Conservation (phyloP, 805 yeast species). For the Candida glaebosa region DNA sequence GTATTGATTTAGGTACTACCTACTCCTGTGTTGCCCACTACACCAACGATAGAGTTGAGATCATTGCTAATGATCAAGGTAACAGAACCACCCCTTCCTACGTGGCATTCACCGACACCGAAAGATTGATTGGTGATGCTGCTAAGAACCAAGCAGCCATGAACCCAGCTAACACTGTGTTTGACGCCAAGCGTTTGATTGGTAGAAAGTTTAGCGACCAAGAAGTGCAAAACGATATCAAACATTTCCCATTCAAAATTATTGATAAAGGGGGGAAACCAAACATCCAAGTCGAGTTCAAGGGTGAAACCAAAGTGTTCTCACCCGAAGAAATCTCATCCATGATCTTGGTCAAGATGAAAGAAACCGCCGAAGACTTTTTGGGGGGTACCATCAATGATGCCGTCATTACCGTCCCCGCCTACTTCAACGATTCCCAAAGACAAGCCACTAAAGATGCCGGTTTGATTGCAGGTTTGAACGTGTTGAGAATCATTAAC, state of each 20-base stretch:
- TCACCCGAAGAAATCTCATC: conserved; percentile 95
- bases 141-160: conserved; percentile 98
- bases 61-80: conserved; percentile 97
- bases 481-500: conserved; percentile 41
- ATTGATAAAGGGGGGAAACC: conserved; percentile 83
- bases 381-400: conserved; percentile 74
- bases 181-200: conserved; percentile 93
- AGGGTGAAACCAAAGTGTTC: conserved; percentile 82
- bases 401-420: conserved; percentile 44
- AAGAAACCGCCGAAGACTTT: conserved; percentile 88
- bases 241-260: conserved; percentile 87
- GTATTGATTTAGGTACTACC: conserved; percentile 97
- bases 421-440: conserved; percentile 42
- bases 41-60: conserved; percentile 81
- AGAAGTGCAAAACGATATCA: conserved; percentile 73
- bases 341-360: conserved; percentile 90
- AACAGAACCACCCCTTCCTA: conserved; percentile 97
- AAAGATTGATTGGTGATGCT: conserved; percentile 95
- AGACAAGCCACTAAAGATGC: conserved; percentile 46
- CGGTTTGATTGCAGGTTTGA: conserved; percentile 45
- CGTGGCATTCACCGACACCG: conserved; percentile 94
- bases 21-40: conserved; percentile 89
- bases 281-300: conserved; percentile 77
- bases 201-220: conserved; percentile 77
- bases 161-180: conserved; percentile 91